Conservation (phyloP, 2,329 filamentous ascomycete genomes). For the Amauroascus verrucosus region DNA sequence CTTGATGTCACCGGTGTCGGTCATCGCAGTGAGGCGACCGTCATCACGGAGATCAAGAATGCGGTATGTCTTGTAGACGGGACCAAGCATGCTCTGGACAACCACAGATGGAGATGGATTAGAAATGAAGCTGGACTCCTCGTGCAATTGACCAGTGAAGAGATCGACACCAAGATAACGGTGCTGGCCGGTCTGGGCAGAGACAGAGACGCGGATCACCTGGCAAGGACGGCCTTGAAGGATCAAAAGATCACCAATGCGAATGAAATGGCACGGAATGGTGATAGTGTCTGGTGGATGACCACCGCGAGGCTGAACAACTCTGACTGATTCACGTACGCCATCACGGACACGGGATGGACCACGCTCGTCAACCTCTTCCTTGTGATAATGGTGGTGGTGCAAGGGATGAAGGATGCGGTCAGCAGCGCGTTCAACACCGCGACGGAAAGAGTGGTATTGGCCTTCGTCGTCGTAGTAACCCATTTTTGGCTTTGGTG, state of each 20-base stretch:
- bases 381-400: conserved; percentile 35
- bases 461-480: conserved; percentile 72
- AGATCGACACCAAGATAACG: conserved; percentile 99
- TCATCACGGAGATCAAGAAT: conserved; percentile 93
- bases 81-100: conserved; percentile 98
- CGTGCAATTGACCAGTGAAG: conserved; percentile 98
- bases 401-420: conserved; percentile 54
- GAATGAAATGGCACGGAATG: conserved; percentile 99
- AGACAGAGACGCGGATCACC: conserved; percentile 99
- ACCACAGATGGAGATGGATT: conserved; percentile 94
- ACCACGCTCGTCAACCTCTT: conserved; percentile 35
- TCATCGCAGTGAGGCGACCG: conserved; percentile 81
- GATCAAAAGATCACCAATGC: conserved; percentile 96
- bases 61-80: conserved; percentile 99
- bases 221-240: conserved; percentile 98
- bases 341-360: conserved; percentile 38
- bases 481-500: conserved; percentile 56
- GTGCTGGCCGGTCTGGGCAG: conserved; percentile 95
- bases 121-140: conserved; percentile 96
- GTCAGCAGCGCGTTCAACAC: conserved; percentile 57
- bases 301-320: conserved; percentile 43
- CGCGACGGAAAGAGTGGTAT: conserved; percentile 64
- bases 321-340: conserved; percentile 39
- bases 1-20: conserved; percentile 97
- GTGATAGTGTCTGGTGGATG: conserved; percentile 72